Evolutionary conservation across 139 green algal genomes (phyloP), one percentile per base, ranked within the genome.

Genomic region (Auxenochlorella protothecoides): DNA sequence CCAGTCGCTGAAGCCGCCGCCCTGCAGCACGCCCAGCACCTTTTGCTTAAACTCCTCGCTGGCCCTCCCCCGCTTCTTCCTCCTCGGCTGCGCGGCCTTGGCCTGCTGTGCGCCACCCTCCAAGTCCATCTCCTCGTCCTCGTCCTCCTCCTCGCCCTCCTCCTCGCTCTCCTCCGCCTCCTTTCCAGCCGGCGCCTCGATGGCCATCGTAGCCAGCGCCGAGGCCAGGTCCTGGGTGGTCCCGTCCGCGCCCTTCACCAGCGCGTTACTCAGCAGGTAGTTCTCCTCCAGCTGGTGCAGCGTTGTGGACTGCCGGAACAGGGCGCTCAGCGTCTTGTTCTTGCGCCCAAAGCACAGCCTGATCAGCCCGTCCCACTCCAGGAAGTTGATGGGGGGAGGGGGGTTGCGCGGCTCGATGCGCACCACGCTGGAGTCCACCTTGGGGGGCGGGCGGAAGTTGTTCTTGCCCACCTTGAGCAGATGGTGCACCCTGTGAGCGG

Each of bases 391-490:
- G 52, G 90, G 89, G 2, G 93, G 91, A 5, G 91, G 90, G 56
- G 95, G 95, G 76, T 93, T 88, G 51, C 93, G 83, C 59, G 95
- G 95, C 83, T 99, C 95, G 63, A 99, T 98, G 27, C 95, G 85
- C 80, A 99, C 93, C 44, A 99, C 92, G 53, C 82, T 93, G 4
- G 84, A 94, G 83, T 99, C 95, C 6, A 99, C 95, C 81, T 98
- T 98, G 62, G 95, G 95, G 2, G 95, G 95, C 53, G 95, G 95
- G 7, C 89, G 78, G 79, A 97, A 96, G 79, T 96, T 98, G 83
- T 98, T 98, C 68, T 85, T 89, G 60, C 93, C 94, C 52, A 97
- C 87, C 76, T 91, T 83, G 59, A 78, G n/a, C 55, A 84, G 68
- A 68, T 84, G 79, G 63, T 78, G 62, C 16, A 84, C 74, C 54